phyloP scores from a whole-genome alignment of 257 asterid species.

The Scutellaria minor region DNA sequence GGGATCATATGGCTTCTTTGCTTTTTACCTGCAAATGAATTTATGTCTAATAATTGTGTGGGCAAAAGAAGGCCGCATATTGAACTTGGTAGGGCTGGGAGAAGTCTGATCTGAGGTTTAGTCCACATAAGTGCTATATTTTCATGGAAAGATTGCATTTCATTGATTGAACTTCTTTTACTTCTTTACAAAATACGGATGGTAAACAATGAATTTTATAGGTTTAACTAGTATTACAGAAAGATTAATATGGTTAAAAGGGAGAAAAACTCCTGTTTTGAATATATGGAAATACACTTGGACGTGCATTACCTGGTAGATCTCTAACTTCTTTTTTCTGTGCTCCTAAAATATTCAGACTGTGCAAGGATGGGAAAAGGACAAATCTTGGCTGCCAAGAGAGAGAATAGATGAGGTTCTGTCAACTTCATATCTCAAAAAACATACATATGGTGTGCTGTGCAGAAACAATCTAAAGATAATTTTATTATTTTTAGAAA shows the following conservation, averaged over 20 bases:
- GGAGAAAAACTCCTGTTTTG: neutral
- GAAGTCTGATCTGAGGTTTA: slow-evolving; percentile 24
- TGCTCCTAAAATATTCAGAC: slow-evolving; percentile 51
- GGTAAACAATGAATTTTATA: neutral
- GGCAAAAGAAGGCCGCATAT: neutral
- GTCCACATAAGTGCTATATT: slow-evolving; percentile 10
- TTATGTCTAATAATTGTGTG: slow-evolving; percentile 12
- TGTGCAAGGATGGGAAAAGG: slow-evolving; percentile 77
- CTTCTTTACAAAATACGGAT: neutral
- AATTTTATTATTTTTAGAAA: neutral
- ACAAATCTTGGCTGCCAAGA: slow-evolving; percentile 88
- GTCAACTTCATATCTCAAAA: slow-evolving; percentile 15
- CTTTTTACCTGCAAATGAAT: neutral
- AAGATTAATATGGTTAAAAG: neutral
- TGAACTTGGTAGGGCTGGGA: slow-evolving; percentile 4
- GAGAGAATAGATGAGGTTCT: slow-evolving; percentile 86
- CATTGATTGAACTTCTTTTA: neutral
- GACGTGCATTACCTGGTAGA: slow-evolving; percentile 16
- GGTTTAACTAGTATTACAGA: slow-evolving; percentile 17
- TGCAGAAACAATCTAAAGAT: neutral
- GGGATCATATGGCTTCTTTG: no score
- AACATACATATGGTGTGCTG: slow-evolving; percentile 21
- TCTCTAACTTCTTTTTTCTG: slow-evolving; percentile 34
- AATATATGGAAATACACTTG: slow-evolving; percentile 19
- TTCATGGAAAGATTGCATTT: neutral